Evolutionary conservation across 805 yeast genomes (phyloP).

Genomic region (Cyberlindnera japonica): DNA sequence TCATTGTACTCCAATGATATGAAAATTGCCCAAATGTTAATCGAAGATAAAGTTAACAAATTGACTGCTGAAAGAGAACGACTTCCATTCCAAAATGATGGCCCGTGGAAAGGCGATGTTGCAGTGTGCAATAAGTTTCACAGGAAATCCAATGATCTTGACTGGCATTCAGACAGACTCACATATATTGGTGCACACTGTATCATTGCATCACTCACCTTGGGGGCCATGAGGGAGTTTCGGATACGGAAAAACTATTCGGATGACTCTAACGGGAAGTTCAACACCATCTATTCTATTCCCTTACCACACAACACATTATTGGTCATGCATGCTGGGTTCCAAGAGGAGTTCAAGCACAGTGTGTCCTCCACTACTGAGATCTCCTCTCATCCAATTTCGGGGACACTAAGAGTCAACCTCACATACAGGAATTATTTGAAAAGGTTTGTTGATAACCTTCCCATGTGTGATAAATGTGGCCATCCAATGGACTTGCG

Average conservation of each 20-base stretch:
- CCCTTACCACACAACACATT: constrained; percentile 71
- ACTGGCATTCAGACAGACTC: constrained; percentile 75
- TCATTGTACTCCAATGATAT: constrained; percentile 39
- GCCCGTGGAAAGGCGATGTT: constrained; percentile 48
- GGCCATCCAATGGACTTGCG: constrained; percentile 47
- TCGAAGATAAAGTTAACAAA: constrained; percentile 39
- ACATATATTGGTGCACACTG: constrained; percentile 72
- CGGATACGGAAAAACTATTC: constrained; percentile 45
- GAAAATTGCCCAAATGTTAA: constrained; percentile 35
- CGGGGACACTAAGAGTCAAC: constrained; percentile 54
- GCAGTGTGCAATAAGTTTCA: constrained; percentile 58
- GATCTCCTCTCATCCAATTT: constrained; percentile 42
- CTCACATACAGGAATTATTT: constrained; percentile 62
- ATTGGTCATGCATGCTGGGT: constrained; percentile 71
- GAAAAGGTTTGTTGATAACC: constrained; percentile 30
- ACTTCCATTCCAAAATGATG: constrained; percentile 37
- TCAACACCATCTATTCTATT: constrained; percentile 40
- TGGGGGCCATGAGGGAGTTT: constrained; percentile 71
- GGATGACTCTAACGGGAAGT: constrained; percentile 21
- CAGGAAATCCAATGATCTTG: constrained; percentile 47
- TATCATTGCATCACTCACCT: constrained; percentile 58
- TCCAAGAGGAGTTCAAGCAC: constrained; percentile 75
- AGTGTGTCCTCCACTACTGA: constrained; percentile 46
- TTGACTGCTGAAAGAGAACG: constrained; percentile 30
- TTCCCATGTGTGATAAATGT: constrained; percentile 44